These are phyloP conservation scores for Fraxinus greggii DNA, from an alignment of 305 asterid genomes.

Conservation along the genomic window DNA sequence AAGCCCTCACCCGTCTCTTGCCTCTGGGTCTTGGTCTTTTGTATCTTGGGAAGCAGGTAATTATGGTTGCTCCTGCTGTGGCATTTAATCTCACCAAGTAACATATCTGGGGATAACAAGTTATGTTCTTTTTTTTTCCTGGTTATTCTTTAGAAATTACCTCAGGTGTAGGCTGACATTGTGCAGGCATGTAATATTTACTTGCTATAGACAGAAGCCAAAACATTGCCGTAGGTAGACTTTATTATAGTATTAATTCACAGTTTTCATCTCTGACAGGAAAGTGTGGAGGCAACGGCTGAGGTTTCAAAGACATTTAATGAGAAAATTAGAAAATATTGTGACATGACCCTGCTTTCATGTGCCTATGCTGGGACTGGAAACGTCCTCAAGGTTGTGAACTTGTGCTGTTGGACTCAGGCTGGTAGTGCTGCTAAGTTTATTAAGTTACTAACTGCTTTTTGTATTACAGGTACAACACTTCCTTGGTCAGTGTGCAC, in stretches of 20 bases:
- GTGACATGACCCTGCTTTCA: constrained; percentile 89
- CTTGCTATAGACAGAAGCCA: background rate
- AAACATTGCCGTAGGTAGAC: constrained; percentile 16
- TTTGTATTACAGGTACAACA: constrained; percentile 75
- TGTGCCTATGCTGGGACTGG: constrained; percentile 99
- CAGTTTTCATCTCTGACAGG: constrained; percentile 48
- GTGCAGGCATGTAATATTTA: background rate
- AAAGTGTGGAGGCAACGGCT: constrained; percentile 85
- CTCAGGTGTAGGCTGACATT: background rate
- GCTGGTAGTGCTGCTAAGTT: background rate
- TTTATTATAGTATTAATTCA: constrained; percentile 1
- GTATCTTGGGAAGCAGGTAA: constrained; percentile 97
- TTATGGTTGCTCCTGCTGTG: background rate
- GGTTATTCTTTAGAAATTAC: background rate
- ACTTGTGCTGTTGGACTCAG: constrained; percentile 13
- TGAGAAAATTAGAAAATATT: constrained; percentile 81
- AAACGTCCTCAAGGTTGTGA: constrained; percentile 83
- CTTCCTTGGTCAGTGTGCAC: constrained; percentile 89
- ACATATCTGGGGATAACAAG: background rate
- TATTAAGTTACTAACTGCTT: constrained; percentile 21
- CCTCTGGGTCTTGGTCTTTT: constrained; percentile 95
- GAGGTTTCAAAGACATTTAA: constrained; percentile 89
- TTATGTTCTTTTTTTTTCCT: background rate
- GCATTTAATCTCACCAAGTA: background rate
- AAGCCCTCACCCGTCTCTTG: constrained; percentile 81